Conservation (phyloP, 2,329 filamentous ascomycete genomes). For the Penicillium nordicum region DNA sequence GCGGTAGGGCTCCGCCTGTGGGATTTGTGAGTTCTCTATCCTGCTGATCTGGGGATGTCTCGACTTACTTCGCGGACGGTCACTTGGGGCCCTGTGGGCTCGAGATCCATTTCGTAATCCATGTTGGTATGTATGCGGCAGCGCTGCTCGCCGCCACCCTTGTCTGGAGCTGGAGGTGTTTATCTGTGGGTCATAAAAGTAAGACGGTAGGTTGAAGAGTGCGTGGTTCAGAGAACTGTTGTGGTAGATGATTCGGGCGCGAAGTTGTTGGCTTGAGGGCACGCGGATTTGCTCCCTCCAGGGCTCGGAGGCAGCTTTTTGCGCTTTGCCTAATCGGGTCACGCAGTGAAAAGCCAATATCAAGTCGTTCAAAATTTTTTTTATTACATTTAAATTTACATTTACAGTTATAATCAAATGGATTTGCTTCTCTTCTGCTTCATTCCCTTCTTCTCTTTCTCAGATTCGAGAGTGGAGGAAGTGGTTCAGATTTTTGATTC, state of each 20-base stretch:
- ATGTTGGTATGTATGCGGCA: constrained; percentile 29
- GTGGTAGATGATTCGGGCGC: constrained; percentile 2
- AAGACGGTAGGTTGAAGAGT: not conserved
- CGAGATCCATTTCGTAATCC: constrained; percentile 49
- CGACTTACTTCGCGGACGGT: constrained; percentile 45
- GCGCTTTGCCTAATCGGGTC: constrained; percentile 25
- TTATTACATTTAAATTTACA: not conserved
- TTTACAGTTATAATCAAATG: not conserved
- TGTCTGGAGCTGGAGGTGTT: constrained; percentile 4
- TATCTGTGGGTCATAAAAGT: constrained; percentile 6
- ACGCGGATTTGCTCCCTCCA: constrained; percentile 22
- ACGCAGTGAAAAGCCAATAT: not conserved
- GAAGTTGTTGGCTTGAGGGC: constrained; percentile 8
- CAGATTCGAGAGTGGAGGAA: not conserved
- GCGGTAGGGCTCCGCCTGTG: constrained; percentile 70
- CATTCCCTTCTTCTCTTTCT: not conserved
- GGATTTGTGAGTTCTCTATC: not conserved
- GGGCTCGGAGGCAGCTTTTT: constrained; percentile 19
- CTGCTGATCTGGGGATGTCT: not conserved
- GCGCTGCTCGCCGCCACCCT: constrained; percentile 24
- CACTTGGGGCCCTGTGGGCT: constrained; percentile 47
- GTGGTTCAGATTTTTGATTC: constrained; percentile 12
- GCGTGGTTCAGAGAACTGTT: not conserved
- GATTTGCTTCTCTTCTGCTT: not conserved
- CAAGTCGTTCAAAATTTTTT: not conserved